Evolutionary conservation across 2,329 filamentous ascomycete species (phyloP), one percentile per base, ranked within the genome.

Genomic region (Sphaerulina vaccinii): DNA sequence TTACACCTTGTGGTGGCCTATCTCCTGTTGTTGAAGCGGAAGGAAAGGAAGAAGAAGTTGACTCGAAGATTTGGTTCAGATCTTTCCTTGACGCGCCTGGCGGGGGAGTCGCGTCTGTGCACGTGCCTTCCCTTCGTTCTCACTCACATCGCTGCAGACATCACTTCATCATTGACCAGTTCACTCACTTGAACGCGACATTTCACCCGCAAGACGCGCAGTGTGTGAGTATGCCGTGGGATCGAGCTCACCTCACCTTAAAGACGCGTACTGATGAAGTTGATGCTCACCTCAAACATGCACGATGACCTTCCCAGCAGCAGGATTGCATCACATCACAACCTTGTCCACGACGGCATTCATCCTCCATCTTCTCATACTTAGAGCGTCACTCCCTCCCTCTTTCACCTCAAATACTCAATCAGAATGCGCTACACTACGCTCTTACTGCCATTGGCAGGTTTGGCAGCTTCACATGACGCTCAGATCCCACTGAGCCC

Each of bases 1-100:
- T 29, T 50, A 37, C 62, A 65, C 64, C 65, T 66, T 68, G 60
- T 67, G 67, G 66, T 66, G 70, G 69, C 70, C 64, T 66, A 58
- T 56, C 65, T 69, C 65, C 65, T 63, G 59, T 51, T 62, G 68
- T 69, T 68, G 68, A 70, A 71, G 68, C 71, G 71, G 70, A 64
- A 70, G 67, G 59, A 71, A 66, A 66, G 66, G 70, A 68, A 47
- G 42, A 29, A 42, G 47, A 47, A 36, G 32, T 50, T 46, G 32
- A 15, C 33, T n/a, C 19, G 41, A 22, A 35, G 38, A 29, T 27
- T 43, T 32, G 27, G 27, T 32, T 32, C 27, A 32, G n/a, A 29
- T 11, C 27, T 32, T 32, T 32, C 38, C 41, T 50, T 40, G 29
- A 52, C 43, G 27, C 50, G 50, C 24, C 27, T 33, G 33, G 35